Base-by-base conservation (phyloP, 352 stramenopile genomes). In the Phytophthora rubi region DNA sequence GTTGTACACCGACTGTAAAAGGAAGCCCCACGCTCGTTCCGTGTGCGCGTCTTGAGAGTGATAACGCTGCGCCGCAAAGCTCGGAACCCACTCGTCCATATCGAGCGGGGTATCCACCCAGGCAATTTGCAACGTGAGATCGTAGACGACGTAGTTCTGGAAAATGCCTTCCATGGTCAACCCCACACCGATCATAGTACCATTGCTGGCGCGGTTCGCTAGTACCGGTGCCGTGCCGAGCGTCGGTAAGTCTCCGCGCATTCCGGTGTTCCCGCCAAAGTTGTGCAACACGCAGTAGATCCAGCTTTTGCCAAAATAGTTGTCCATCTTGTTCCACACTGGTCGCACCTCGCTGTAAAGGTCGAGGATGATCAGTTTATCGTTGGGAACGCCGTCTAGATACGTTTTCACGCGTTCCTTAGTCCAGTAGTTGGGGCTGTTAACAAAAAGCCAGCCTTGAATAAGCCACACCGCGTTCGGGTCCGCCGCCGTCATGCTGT, bases 271-370 rank as follows among this genome's bases (percentile, higher is more conserved):
- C 12, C 86, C 86, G 21, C 88, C 88, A 75, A 94, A 95, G 73
- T 95, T 95, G 65, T 93, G 88, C 8, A 95, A 71, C 26, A 95
- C 83, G 47, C 88, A 93, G 65, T 92, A 95, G 59, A 95, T 91
- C 85, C 86, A 95, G 65, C 79, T 82, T 65, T 91, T 92, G 75
- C 86, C 84, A 73, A 90, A 93, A 65, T 90, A 92, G 59, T 91
- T 92, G 45, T 89, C 82, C 73, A 84, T 85, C 49, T 85, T 83
- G 65, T 83, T 80, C 88, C 88, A 92, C 39, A 92, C 81, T 6
- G 86, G 84, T 9, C 71, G 59, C 18, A 88, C 86, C 65, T 95
- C 88, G 32, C 84, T 94, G 73, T 94, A 94, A 16, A 95, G 62
- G 61, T 95, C 88, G 3, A 95, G 59, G 47, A 95, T 93, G 66